These are phyloP conservation scores for Leccinum pellstonianum DNA, from an alignment of 768 basidiomycete genomes.

Conservation along the genomic window DNA sequence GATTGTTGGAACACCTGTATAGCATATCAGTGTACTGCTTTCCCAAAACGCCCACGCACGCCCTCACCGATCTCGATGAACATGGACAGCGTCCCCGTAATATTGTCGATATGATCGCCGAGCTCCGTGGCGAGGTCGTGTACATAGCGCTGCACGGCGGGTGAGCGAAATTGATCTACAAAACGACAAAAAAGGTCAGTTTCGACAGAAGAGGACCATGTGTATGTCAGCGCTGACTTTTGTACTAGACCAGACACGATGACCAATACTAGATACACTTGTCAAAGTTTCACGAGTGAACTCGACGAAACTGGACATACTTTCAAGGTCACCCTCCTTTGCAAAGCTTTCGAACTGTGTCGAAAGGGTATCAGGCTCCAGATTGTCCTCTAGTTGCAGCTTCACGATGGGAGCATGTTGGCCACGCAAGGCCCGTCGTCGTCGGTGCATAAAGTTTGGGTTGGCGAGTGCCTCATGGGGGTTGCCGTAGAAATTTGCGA, in stretches of 20 bases:
- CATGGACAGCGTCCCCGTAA: slow-evolving; percentile 47
- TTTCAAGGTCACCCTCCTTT: slow-evolving; percentile 48
- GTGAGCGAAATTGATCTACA: slow-evolving; percentile 50
- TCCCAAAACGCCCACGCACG: slow-evolving; percentile 9
- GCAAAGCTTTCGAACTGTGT: slow-evolving; percentile 46
- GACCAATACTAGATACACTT: slow-evolving; percentile 47
- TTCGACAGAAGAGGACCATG: not conserved
- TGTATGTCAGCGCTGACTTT: slow-evolving; percentile 33
- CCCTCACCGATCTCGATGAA: slow-evolving; percentile 55
- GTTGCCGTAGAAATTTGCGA: slow-evolving; percentile 42
- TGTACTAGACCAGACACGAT: slow-evolving; percentile 48
- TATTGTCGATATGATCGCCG: slow-evolving; percentile 53
- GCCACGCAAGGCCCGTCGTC: slow-evolving; percentile 29
- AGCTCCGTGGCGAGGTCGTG: slow-evolving; percentile 52
- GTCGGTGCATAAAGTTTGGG: slow-evolving; percentile 35
- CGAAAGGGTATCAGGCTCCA: slow-evolving; percentile 51
- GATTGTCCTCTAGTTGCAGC: slow-evolving; percentile 38
- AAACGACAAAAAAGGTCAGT: slow-evolving; percentile 8
- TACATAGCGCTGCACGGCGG: slow-evolving; percentile 54
- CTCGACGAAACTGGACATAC: slow-evolving; percentile 26
- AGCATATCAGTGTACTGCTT: slow-evolving; percentile 30
- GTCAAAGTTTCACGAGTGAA: slow-evolving; percentile 10
- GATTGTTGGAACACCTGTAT: slow-evolving; percentile 52
- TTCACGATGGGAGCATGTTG: slow-evolving; percentile 37
- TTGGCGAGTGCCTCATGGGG: slow-evolving; percentile 38